Evolutionary conservation across 148 eudicot genomes (phyloP).

Genomic region (Rheum nobile): DNA sequence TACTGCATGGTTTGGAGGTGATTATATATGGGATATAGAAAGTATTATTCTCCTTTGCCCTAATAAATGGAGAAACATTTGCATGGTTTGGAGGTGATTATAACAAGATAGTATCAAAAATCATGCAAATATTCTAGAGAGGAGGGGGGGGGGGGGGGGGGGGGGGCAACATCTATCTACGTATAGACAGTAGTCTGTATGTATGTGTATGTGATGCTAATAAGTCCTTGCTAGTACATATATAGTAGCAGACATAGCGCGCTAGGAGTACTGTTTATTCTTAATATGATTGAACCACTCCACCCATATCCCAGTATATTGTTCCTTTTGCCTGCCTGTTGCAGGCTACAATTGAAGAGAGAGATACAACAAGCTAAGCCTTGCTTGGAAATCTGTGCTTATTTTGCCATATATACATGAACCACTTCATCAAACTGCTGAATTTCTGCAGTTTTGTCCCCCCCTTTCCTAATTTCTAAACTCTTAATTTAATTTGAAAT

Average conservation of each 20-base stretch:
- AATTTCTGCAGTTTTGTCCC: conserved; percentile 8
- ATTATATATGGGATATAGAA: not conserved
- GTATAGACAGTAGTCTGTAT: too few relatives aligned
- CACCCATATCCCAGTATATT: conserved; percentile 21
- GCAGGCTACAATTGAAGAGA: conserved; percentile 6
- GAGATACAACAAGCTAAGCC: not conserved
- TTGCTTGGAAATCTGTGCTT: conserved; percentile 49
- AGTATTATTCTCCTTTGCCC: conserved; percentile 3
- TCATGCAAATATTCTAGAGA: too few relatives aligned
- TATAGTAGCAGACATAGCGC: conserved; percentile 8
- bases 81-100: conserved; percentile 27
- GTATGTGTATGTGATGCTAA: not conserved
- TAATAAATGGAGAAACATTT: conserved; percentile 14
- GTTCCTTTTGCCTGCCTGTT: conserved; percentile 47
- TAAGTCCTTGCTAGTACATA: conserved; percentile 8
- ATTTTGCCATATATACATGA: not conserved
- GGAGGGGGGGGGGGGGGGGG: not conserved
- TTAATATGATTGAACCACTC: not conserved
- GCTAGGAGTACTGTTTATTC: conserved; percentile 2
- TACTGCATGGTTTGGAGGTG: not conserved
- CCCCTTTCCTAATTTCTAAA: not conserved
- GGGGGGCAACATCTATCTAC: not conserved
- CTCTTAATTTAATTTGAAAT: not conserved
- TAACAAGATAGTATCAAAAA: too few relatives aligned
- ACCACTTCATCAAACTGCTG: not conserved